phyloP scores from a whole-genome alignment of 1,284 basidiomycete genomes.

The Microbotryum violaceum region DNA sequence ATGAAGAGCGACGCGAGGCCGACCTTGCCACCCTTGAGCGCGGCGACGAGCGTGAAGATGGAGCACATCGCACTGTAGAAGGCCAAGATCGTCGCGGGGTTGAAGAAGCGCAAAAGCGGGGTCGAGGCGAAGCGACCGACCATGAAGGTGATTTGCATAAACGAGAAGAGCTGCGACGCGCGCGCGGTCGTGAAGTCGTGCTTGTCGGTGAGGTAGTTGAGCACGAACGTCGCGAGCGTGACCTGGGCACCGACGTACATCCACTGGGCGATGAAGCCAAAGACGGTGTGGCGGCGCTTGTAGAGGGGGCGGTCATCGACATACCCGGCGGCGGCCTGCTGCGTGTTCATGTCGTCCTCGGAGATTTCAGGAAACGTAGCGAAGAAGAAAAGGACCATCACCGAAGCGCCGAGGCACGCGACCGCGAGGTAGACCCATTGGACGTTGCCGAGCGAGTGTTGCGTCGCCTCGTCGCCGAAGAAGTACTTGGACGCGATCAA shows the following conservation, averaged over 20 bases:
- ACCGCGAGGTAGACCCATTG: slow-evolving; percentile 79
- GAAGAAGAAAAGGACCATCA: slow-evolving; percentile 65
- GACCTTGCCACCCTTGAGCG: slow-evolving; percentile 50
- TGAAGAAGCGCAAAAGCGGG: slow-evolving; percentile 53
- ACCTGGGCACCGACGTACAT: slow-evolving; percentile 53
- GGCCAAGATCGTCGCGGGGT: slow-evolving; percentile 57
- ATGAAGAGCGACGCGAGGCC: slow-evolving; percentile 59
- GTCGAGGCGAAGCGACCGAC: slow-evolving; percentile 54
- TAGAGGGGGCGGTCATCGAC: slow-evolving; percentile 54
- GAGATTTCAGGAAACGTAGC: slow-evolving; percentile 67
- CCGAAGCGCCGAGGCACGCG: slow-evolving; percentile 53
- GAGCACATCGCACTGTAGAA: slow-evolving; percentile 52
- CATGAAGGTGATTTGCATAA: slow-evolving; percentile 66
- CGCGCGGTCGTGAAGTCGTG: slow-evolving; percentile 50
- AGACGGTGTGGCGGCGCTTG: slow-evolving; percentile 62
- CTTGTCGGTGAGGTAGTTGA: slow-evolving; percentile 61
- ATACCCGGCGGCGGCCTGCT: slow-evolving; percentile 44
- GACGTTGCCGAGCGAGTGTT: slow-evolving; percentile 57
- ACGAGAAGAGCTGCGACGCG: slow-evolving; percentile 60
- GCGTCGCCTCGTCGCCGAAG: slow-evolving; percentile 63
- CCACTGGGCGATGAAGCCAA: slow-evolving; percentile 65
- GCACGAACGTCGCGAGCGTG: slow-evolving; percentile 61
- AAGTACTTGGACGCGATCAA: slow-evolving; percentile 57
- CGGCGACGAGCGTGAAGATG: slow-evolving; percentile 52
- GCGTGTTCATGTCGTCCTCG: slow-evolving; percentile 43